Evolutionary conservation across 352 stramenopile genomes (phyloP), one percentile per base, ranked within the genome.

Genomic region (Aphanomyces stellatus): DNA sequence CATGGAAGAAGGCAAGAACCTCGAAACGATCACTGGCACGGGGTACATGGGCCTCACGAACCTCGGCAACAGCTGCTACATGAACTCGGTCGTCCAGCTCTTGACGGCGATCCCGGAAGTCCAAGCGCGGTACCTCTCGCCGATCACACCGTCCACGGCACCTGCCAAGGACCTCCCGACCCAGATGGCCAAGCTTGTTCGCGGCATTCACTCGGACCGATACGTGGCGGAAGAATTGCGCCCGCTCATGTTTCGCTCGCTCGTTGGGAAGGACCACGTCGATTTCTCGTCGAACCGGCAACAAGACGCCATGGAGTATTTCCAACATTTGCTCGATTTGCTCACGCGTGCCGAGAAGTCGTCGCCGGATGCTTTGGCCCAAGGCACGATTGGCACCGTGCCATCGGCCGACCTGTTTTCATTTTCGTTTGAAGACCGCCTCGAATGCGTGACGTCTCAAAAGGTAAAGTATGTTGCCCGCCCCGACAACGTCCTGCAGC

Each of bases 21-120:
- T 99, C 1, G 72, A 89, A 22, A 80, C 93, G 0, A 80, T 99
- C 5, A 87, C 85, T 1, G 96, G 96, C 27, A 80, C 93, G 4
- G 95, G 92, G 13, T 87, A 91, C 48, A 91, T 98, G 49, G 98
- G 98, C 2, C 93, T 99, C 41, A 95, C 95, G 75, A 99, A 99
- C 79, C 71, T 99, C n/a, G 98, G 98, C 4, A 99, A 99, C 77
- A 98, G 90, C 33, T 99, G 98, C 82, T 99, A 99, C 81, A 94
- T 99, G 81, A 99, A 99, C 74, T 98, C 88, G 49, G 88, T 98
- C 49, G 77, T 98, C 17, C 97, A 99, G 77, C 69, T 98, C 19
- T 72, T 99, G 8, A 72, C 98, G 35, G 75, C 86, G 25, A 73
- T 96, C 1, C 85, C 85, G 0, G 84, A 95, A 59, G 64, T 95